Evolutionary conservation across 345 rosid species (phyloP), one percentile per base, ranked within the genome.

Genomic region (Corchorus olitorius): DNA sequence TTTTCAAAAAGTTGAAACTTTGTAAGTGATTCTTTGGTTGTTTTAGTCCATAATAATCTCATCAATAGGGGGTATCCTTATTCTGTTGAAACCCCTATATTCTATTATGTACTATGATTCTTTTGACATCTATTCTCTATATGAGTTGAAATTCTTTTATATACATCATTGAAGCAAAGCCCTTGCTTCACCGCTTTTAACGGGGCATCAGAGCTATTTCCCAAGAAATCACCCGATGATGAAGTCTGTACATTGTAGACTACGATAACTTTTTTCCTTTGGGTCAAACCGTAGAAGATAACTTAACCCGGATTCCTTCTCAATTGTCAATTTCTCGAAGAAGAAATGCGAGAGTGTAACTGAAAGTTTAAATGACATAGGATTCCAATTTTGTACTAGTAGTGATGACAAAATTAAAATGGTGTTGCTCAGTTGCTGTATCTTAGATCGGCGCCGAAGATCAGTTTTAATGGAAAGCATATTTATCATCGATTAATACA

Each of bases 1-100:
- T 81, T 78, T 87, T 90, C 72, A 90, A 87, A 67, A 90, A 85
- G 85, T 79, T 90, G 80, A 88, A 87, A 71, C 94, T 88, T 69
- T 87, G 92, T 81, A 86, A 88, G 87, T 88, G 84, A 90, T 70
- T 27, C 34, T 45, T 17, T 72, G 35, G 20, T 58, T 34, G 60
- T 70, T 64, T 11, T 64, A 64, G 17, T 43, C 45, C 53, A 43
- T 43, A 12, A 12, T 65, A 20, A 17, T 43, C 27, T 58, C 37
- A 59, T 59, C 64, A 59, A 59, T 22, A 22, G 27, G 16, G 37
- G 16, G 37, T 59, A 16, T 11, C 64, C 22, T 41, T 48, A 8
- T 35, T 46, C 34, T 5, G 13, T 8, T 12, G 5, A 37, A 65
- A 10, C 16, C 37, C 4, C 59, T 41, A 45, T 6, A 1, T 27